A percentile compares a stretch with the other conserved stretches of the same genome.
These are phyloP conservation scores for Pouteria glomerata DNA, from an alignment of 148 eudicot species.

Conservation along the genomic window DNA sequence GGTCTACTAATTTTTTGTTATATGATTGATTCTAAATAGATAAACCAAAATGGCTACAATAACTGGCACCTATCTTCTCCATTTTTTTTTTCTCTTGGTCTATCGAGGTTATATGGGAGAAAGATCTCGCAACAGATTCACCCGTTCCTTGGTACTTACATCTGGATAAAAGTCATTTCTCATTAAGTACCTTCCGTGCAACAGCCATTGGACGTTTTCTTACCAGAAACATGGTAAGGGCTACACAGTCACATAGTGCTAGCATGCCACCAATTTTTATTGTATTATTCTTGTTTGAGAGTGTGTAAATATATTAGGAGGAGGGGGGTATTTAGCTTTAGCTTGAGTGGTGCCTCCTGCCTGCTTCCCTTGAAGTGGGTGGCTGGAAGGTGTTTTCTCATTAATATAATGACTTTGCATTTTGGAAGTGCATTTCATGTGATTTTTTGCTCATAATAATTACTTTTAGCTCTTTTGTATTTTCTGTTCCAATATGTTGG, in stretches of 20 bases:
- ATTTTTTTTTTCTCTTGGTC: too few relatives aligned
- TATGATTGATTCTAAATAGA: background rate
- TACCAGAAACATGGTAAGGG: conserved; percentile 82
- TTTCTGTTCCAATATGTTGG: too few relatives aligned
- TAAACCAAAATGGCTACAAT: background rate
- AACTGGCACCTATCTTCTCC: background rate
- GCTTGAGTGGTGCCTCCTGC: background rate
- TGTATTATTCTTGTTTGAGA: background rate
- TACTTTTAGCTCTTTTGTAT: too few relatives aligned
- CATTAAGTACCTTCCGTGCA: conserved; percentile 68
- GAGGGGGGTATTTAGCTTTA: background rate
- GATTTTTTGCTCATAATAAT: too few relatives aligned
- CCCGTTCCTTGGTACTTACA: conserved; percentile 95
- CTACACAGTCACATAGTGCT: too few relatives aligned
- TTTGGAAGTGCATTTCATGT: too few relatives aligned
- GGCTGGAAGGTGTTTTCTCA: background rate
- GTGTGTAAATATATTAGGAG: too few relatives aligned
- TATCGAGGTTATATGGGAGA: conserved; percentile 72
- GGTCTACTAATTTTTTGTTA: background rate
- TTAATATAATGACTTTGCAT: background rate
- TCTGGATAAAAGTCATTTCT: conserved; percentile 66
- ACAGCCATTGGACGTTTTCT: conserved; percentile 80
- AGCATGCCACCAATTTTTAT: too few relatives aligned
- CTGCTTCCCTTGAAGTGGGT: background rate
- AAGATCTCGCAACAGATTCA: conserved; percentile 74